These are phyloP conservation scores for Penicillium brevicompactum DNA, from an alignment of 2,329 filamentous ascomycete species.

Conservation along the genomic window DNA sequence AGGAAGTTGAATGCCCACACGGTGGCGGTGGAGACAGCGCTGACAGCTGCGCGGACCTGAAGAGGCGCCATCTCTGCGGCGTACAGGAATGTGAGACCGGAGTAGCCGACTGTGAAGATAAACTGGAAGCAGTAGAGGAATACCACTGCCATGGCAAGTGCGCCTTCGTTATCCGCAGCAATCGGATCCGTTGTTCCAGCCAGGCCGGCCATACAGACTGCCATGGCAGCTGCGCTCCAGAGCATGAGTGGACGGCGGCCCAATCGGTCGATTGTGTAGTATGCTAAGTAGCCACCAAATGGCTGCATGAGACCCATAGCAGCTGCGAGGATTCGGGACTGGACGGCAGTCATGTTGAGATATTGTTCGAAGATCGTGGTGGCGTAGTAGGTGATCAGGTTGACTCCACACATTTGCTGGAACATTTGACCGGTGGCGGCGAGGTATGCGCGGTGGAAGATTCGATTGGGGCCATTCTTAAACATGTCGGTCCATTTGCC, in stretches of 20 bases:
- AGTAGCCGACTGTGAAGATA: constrained; percentile 17
- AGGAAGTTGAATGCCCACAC: constrained; percentile 22
- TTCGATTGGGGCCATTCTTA: constrained; percentile 52
- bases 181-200: constrained; percentile 6
- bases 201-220: constrained; percentile 14
- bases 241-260: constrained; percentile 31
- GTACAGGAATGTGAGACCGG: constrained; percentile 17
- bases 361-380: constrained; percentile 15
- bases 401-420: constrained; percentile 39
- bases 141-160: constrained; percentile 12
- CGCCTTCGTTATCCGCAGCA: constrained; percentile 4
- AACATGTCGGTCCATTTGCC: constrained; percentile 55
- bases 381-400: constrained; percentile 46
- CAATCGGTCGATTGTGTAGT: constrained; percentile 44
- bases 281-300: constrained; percentile 40
- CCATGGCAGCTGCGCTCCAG: constrained; percentile 17
- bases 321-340: constrained; percentile 12
- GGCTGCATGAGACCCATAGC: constrained; percentile 29
- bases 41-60: constrained; percentile 14
- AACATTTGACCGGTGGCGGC: constrained; percentile 54
- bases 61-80: constrained; percentile 14
- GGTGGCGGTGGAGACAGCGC: constrained; percentile 15
- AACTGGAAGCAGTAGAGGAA: constrained; percentile 17
- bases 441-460: constrained; percentile 52
- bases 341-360: constrained; percentile 4